Base-by-base conservation (phyloP, 2,329 filamentous ascomycete genomes). In the Colletotrichum sublineola region DNA sequence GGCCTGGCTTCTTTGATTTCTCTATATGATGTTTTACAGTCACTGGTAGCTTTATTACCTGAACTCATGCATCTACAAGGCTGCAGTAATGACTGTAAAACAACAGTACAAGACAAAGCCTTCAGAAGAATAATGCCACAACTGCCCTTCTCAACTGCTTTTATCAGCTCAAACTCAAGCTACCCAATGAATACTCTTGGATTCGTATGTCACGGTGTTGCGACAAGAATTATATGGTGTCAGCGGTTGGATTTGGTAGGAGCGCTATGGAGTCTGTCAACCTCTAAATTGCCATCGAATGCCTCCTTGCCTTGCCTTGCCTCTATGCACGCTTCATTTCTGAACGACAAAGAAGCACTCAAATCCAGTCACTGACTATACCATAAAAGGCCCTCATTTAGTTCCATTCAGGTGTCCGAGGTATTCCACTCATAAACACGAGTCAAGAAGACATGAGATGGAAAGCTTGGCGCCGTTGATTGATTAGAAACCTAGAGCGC, bases 401-500 rank as follows among this genome's bases (percentile, higher is more conserved):
- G 4, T 24, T 29, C n/a, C 5, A 9, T 6, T 18, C 3, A 38
- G n/a, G 6, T 6, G 12, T 57, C 12, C n/a, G 29, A 24, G 15
- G 2, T 40, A 29, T 42, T 12, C 33, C 7, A 1, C 6, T 18
- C 14, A 18, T 7, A 7, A 7, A 5, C 2, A 8, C 15, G 11
- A 8, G 20, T 6, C 14, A 14, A 9, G 1, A 7, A 60, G 12
- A n/a, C 48, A 12, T 15, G 3, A 2, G 18, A 15, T 7, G 0
- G 31, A 62, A 24, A 44, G 31, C 3, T 14, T 9, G 42, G 20
- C 7, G 8, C 3, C 7, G 5, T 38, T 76, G 74, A 82, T 38
- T 76, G 74, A 82, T 81, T 78, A 83, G 65, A 84, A 81, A 0
- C 83, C 82, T 42, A 84, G 73, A 11, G 80, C 81, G 31, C 75